Evolutionary conservation across 179 eudicot species (phyloP).

Genomic region (Spergularia azorica): DNA sequence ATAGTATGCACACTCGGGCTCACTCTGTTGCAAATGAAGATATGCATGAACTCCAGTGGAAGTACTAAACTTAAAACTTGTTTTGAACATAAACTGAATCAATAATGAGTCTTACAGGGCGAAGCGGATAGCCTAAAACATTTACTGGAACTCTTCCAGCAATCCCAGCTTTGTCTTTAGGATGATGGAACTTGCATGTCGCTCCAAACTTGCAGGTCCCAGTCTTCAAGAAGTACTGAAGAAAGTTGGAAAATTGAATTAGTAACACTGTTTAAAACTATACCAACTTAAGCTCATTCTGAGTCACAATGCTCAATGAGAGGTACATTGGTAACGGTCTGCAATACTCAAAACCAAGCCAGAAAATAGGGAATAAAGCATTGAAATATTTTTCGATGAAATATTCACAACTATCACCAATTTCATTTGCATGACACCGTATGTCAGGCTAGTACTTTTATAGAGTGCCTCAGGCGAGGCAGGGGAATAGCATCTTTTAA

Average conservation of each 20-base stretch:
- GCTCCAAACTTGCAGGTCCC: slow-evolving; percentile 96
- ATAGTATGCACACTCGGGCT: slow-evolving; percentile 87
- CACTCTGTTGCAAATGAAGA: slow-evolving; percentile 46
- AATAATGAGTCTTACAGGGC: slow-evolving; percentile 57
- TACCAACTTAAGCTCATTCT: too few species aligned
- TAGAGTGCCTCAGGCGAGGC: too few species aligned
- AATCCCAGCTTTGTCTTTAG: slow-evolving; percentile 89
- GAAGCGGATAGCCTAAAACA: slow-evolving; percentile 94
- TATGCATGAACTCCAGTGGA: not conserved
- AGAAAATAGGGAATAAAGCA: too few species aligned
- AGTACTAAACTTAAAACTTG: not conserved
- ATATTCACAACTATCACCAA: too few species aligned
- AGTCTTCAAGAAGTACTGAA: slow-evolving; percentile 86
- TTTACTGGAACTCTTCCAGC: slow-evolving; percentile 85
- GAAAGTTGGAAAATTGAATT: not conserved
- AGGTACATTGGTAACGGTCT: not conserved
- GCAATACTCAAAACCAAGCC: not conserved
- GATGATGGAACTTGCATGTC: slow-evolving; percentile 97
- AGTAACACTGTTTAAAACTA: not conserved
- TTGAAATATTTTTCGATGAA: too few species aligned
- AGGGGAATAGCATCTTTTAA: too few species aligned
- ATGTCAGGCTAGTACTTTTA: too few species aligned
- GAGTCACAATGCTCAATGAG: too few species aligned
- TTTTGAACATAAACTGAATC: not conserved
- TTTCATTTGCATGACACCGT: too few species aligned